Evolutionary conservation across 139 green algal genomes (phyloP).

Genomic region (Eudorina sp.): DNA sequence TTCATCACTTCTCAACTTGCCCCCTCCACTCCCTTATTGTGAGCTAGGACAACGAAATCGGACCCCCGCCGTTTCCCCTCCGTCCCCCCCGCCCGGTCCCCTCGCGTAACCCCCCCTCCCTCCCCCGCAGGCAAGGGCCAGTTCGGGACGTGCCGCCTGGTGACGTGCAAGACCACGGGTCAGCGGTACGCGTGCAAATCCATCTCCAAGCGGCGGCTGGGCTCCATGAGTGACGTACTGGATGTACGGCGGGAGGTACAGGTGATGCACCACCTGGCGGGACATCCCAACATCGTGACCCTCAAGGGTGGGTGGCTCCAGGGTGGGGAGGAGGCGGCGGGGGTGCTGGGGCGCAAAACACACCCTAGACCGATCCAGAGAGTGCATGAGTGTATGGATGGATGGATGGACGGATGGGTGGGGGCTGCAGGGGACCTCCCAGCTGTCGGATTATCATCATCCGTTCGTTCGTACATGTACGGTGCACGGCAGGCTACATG

Average conservation of each 20-base stretch:
- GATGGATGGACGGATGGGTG: no score
- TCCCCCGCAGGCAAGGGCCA: slow-evolving; percentile 65
- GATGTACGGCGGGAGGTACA: slow-evolving; percentile 92
- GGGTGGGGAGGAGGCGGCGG: neutral
- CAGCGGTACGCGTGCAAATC: slow-evolving; percentile 81
- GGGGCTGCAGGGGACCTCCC: no score
- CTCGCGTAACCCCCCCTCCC: neutral
- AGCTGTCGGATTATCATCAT: no score
- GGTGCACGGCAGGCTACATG: no score
- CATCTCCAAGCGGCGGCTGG: slow-evolving; percentile 84
- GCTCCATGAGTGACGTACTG: slow-evolving; percentile 82
- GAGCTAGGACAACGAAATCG: no score
- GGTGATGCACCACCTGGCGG: slow-evolving; percentile 55
- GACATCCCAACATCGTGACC: slow-evolving; percentile 59
- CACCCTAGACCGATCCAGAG: neutral
- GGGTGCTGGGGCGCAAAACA: neutral
- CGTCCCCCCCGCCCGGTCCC: neutral
- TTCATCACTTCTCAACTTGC: no score
- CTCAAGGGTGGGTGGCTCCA: slow-evolving; percentile 28
- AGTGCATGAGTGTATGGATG: no score
- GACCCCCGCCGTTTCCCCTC: neutral
- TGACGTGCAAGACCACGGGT: slow-evolving; percentile 8
- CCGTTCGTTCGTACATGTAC: no score
- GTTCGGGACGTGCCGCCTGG: slow-evolving; percentile 62
- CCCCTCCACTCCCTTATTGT: no score